phyloP scores from a whole-genome alignment of 148 eudicot genomes.

The Drosera capensis region DNA sequence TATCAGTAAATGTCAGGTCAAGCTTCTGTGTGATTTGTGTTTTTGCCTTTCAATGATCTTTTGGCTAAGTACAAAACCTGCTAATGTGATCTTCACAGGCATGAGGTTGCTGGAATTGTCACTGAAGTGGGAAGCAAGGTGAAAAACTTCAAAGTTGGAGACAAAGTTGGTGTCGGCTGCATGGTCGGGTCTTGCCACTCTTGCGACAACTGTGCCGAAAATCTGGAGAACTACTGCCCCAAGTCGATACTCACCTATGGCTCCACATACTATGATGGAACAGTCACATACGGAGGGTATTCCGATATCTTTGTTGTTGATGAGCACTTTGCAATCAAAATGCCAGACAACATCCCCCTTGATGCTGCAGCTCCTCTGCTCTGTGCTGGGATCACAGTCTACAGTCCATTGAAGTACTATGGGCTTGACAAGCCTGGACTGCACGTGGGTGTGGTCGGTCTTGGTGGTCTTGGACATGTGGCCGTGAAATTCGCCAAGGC shows the following conservation, averaged over 20 bases:
- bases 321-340: slow-evolving; percentile 32
- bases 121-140: neutral
- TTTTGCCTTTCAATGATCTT: neutral
- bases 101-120: neutral
- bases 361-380: slow-evolving; percentile 48
- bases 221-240: slow-evolving; percentile 50
- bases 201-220: slow-evolving; percentile 38
- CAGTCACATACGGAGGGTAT: slow-evolving; percentile 50
- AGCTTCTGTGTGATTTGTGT: no score
- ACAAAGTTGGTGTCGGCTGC: slow-evolving; percentile 41
- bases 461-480: slow-evolving; percentile 68
- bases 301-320: slow-evolving; percentile 47
- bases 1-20: no score
- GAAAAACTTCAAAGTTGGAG: neutral
- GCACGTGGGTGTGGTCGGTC: slow-evolving; percentile 59
- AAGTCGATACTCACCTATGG: slow-evolving; percentile 29
- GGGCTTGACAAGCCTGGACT: slow-evolving; percentile 48
- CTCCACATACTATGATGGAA: slow-evolving; percentile 25
- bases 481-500: slow-evolving; percentile 70
- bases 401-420: slow-evolving; percentile 66
- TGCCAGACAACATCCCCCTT: slow-evolving; percentile 39
- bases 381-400: slow-evolving; percentile 62
- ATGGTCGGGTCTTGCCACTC: slow-evolving; percentile 42
- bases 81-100: neutral
- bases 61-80: neutral